phyloP scores from a whole-genome alignment of 83 land plant species.

The Diphasiastrum complanatum region DNA sequence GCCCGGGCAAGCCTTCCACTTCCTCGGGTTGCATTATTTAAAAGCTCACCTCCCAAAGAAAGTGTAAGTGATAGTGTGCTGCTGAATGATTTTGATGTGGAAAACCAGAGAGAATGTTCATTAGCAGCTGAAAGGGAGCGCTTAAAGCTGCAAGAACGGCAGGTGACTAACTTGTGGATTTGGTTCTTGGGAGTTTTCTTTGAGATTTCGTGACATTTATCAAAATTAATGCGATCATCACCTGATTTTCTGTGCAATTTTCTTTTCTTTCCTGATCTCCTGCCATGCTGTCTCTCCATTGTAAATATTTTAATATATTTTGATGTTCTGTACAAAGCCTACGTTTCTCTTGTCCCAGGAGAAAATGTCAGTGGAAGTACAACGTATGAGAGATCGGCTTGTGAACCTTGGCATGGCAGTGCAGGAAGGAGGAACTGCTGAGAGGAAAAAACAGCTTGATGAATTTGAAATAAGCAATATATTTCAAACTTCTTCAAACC shows the following conservation, averaged over 20 bases:
- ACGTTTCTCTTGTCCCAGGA: constrained; percentile 21
- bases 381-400: constrained; percentile 31
- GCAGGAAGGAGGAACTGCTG: constrained; percentile 15
- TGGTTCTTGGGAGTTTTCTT: neutral
- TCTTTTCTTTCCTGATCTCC: neutral
- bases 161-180: constrained; percentile 11
- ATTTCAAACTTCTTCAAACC: constrained; percentile 5
- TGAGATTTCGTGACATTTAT: neutral
- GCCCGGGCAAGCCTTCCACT: constrained; percentile 14
- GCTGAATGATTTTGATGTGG: constrained; percentile 24
- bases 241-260: neutral
- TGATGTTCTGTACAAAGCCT: constrained; percentile 2
- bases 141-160: constrained; percentile 31
- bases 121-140: constrained; percentile 36
- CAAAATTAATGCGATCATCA: neutral
- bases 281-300: neutral
- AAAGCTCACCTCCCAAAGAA: constrained; percentile 4
- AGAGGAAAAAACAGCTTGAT: constrained; percentile 12
- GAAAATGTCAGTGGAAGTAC: constrained; percentile 36
- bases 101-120: constrained; percentile 22
- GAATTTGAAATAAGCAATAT: constrained; percentile 1
- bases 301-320: neutral
- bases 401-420: constrained; percentile 35
- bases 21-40: constrained; percentile 8
- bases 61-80: constrained; percentile 2